Evolutionary conservation across 2,329 filamentous ascomycete genomes (phyloP).

Genomic region (Pseudogymnoascus sp.): DNA sequence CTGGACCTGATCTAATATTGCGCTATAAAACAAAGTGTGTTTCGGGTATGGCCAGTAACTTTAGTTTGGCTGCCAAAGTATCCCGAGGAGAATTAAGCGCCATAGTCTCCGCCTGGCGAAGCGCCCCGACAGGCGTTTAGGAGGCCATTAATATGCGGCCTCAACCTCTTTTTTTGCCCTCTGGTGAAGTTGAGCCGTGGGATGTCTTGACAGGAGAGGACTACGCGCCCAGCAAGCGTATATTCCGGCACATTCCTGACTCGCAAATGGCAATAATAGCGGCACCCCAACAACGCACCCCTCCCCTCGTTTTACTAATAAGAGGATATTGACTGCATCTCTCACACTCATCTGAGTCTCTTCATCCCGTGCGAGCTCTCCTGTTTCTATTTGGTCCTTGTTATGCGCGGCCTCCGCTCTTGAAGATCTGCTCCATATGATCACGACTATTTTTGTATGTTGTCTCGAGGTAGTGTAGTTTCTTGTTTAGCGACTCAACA

Average conservation of each 20-base stretch:
- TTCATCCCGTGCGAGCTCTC: not conserved
- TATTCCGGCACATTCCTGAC: not conserved
- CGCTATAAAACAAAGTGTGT: conserved; percentile 10
- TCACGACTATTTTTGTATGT: conserved; percentile 90
- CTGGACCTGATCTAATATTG: conserved; percentile 3
- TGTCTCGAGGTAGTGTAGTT: conserved; percentile 84
- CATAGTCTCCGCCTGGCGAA: not conserved
- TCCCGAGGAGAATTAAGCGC: not conserved
- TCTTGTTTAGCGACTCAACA: conserved; percentile 74
- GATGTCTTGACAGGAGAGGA: not conserved
- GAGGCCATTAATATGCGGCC: not conserved
- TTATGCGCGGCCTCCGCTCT: conserved; percentile 34
- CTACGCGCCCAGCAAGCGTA: not conserved
- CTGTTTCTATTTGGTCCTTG: not conserved
- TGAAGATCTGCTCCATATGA: conserved; percentile 82
- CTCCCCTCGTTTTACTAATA: conserved; percentile 2
- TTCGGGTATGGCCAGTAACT: not conserved
- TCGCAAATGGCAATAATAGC: not conserved
- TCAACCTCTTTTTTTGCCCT: not conserved
- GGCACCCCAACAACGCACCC: conserved; percentile 1
- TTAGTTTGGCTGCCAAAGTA: not conserved
- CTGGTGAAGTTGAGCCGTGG: not conserved
- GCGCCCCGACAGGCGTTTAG: not conserved
- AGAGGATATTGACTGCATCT: not conserved
- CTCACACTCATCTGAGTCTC: not conserved